phyloP scores from a whole-genome alignment of 2,329 filamentous ascomycete species.

The Penicillium sumatraense region DNA sequence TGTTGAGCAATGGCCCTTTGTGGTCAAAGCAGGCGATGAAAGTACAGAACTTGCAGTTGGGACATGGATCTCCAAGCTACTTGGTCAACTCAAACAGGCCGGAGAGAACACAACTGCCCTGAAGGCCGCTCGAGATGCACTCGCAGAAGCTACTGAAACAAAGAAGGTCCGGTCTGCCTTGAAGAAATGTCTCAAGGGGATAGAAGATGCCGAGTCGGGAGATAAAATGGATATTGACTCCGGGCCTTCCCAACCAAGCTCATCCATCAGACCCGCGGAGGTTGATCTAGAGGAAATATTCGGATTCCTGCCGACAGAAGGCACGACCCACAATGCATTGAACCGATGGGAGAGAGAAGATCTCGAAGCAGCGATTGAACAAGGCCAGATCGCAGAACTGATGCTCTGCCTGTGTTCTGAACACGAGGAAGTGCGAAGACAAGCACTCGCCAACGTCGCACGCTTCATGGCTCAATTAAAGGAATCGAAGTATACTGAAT shows the following conservation, averaged over 20 bases:
- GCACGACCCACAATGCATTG: slow-evolving; percentile 51
- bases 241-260: slow-evolving; percentile 2
- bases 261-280: slow-evolving; percentile 18
- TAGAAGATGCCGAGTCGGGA: slow-evolving; percentile 18
- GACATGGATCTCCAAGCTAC: slow-evolving; percentile 62
- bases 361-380: slow-evolving; percentile 76
- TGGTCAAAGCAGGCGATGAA: slow-evolving; percentile 56
- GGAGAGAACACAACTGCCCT: slow-evolving; percentile 57
- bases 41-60: slow-evolving; percentile 55
- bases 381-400: slow-evolving; percentile 71
- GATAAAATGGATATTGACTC: slow-evolving; percentile 26
- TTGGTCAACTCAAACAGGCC: slow-evolving; percentile 59
- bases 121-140: slow-evolving; percentile 49
- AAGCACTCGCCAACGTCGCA: slow-evolving; percentile 58
- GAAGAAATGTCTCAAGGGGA: slow-evolving; percentile 44
- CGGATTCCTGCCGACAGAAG: slow-evolving; percentile 52
- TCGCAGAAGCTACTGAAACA: slow-evolving; percentile 46
- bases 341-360: slow-evolving; percentile 75
- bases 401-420: slow-evolving; percentile 76
- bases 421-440: slow-evolving; percentile 75
- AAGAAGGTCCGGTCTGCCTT: slow-evolving; percentile 40
- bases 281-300: slow-evolving; percentile 60
- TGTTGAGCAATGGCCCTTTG: slow-evolving; percentile 77
- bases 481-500: slow-evolving; percentile 74
- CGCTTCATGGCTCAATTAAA: slow-evolving; percentile 56